Conservation (phyloP, 371 early-diverging fungal genomes). For the Rhizopus arrhizus region DNA sequence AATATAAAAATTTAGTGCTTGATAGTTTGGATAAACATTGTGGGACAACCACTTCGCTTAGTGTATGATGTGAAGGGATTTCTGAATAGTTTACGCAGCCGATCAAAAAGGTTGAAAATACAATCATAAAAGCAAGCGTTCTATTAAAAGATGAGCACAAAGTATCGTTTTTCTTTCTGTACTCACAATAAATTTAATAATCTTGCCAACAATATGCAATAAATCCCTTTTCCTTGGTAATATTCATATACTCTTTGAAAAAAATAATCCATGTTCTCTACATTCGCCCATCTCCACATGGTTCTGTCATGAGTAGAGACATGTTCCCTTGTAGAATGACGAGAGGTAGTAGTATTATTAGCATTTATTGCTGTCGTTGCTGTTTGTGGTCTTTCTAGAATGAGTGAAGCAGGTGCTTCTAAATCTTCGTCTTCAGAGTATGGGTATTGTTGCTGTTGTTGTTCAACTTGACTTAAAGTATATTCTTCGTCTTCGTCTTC, state of each 20-base stretch:
- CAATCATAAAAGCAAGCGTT: slow-evolving; percentile 83
- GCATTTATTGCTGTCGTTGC: slow-evolving; percentile 8
- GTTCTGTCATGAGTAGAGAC: slow-evolving; percentile 66
- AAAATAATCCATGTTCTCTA: slow-evolving; percentile 80
- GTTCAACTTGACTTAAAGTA: slow-evolving; percentile 18
- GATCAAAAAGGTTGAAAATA: slow-evolving; percentile 83
- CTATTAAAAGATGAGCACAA: slow-evolving; percentile 34
- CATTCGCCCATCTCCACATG: slow-evolving; percentile 84
- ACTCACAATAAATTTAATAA: slow-evolving; percentile 70
- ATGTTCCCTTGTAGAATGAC: slow-evolving; percentile 36
- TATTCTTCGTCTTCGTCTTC: slow-evolving; percentile 28
- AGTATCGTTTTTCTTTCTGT: background rate
- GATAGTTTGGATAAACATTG: slow-evolving; percentile 63
- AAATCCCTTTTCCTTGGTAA: slow-evolving; percentile 80
- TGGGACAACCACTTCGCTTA: slow-evolving; percentile 78
- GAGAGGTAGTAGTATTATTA: too few species aligned
- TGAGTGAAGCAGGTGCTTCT: slow-evolving; percentile 66
- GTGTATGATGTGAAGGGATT: slow-evolving; percentile 64
- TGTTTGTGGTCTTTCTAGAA: slow-evolving; percentile 51
- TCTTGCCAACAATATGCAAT: slow-evolving; percentile 73
- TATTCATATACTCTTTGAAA: slow-evolving; percentile 82
- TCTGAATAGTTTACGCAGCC: slow-evolving; percentile 87
- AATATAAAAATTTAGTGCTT: slow-evolving; percentile 38
- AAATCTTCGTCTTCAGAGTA: slow-evolving; percentile 32
- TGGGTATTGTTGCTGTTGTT: slow-evolving; percentile 17